Evolutionary conservation across 768 basidiomycete species (phyloP).

Genomic region (Mycena filopes): DNA sequence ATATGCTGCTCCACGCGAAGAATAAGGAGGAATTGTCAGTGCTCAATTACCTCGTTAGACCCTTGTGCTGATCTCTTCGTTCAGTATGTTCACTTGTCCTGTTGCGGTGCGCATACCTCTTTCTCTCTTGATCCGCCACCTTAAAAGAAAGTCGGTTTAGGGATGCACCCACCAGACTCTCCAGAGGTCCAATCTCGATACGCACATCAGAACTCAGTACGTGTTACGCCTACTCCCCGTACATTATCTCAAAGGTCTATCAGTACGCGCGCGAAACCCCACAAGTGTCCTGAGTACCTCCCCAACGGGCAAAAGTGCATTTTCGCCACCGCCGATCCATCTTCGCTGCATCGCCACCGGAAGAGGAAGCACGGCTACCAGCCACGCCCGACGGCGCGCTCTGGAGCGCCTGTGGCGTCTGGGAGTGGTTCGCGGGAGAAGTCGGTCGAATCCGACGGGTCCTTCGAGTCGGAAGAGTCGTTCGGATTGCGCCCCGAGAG

Average conservation of each 20-base stretch:
- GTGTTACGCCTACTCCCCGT: neutral
- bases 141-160: neutral
- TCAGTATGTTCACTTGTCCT: conserved; percentile 25
- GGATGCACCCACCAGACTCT: conserved; percentile 26
- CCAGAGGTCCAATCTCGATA: conserved; percentile 26
- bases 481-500: conserved; percentile 21
- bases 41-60: neutral
- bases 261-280: conserved; percentile 17
- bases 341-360: conserved; percentile 26
- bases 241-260: neutral
- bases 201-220: conserved; percentile 30
- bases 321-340: conserved; percentile 24
- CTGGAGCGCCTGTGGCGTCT: conserved; percentile 9
- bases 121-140: neutral
- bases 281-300: conserved; percentile 21
- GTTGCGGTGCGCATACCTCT: neutral
- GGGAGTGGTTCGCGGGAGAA: conserved; percentile 20
- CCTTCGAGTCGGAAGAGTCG: conserved; percentile 28
- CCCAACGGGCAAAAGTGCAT: conserved; percentile 23
- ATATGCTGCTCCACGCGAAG: conserved; percentile 20
- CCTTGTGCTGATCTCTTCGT: neutral
- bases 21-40: conserved; percentile 27
- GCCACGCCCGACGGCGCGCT: conserved; percentile 1
- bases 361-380: conserved; percentile 27
- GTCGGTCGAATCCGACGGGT: conserved; percentile 14